Evolutionary conservation across 306 rosid species (phyloP).

Genomic region (Cercis canadensis): DNA sequence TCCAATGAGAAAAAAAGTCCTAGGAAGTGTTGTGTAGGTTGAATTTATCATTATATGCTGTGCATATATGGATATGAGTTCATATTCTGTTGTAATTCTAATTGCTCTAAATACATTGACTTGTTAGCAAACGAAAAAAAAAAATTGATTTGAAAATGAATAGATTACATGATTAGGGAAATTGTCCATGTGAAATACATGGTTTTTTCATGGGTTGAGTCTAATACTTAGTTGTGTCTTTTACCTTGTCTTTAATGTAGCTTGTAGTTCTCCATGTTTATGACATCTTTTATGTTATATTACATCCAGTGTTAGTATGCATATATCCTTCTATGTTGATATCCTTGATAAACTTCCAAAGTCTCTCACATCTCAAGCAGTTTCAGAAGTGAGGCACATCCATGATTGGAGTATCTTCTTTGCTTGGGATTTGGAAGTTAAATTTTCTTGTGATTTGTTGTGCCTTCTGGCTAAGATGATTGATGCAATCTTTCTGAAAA

Average conservation of each 20-base stretch:
- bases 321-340: conserved; percentile 1
- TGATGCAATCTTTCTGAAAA: no score
- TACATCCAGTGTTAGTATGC: not conserved
- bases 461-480: no score
- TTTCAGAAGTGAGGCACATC: not conserved
- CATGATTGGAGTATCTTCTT: no score
- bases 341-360: not conserved
- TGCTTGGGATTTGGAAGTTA: no score
- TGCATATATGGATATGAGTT: conserved; percentile 43
- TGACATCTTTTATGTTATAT: conserved; percentile 4
- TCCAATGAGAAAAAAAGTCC: conserved; percentile 73
- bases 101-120: conserved; percentile 36
- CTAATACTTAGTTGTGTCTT: conserved; percentile 25
- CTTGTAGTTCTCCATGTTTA: conserved; percentile 19
- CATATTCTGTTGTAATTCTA: conserved; percentile 46
- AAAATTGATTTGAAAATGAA: not conserved
- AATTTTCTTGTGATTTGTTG: no score
- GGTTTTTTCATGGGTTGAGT: conserved; percentile 34
- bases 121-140: not conserved
- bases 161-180: conserved; percentile 43
- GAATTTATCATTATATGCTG: conserved; percentile 31
- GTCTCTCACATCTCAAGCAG: not conserved
- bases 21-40: conserved; percentile 32
- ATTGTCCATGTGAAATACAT: conserved; percentile 35
- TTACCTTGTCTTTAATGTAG: not conserved